Evolutionary conservation across 2,329 filamentous ascomycete genomes (phyloP).

Genomic region (Aureobasidium leucospermi): DNA sequence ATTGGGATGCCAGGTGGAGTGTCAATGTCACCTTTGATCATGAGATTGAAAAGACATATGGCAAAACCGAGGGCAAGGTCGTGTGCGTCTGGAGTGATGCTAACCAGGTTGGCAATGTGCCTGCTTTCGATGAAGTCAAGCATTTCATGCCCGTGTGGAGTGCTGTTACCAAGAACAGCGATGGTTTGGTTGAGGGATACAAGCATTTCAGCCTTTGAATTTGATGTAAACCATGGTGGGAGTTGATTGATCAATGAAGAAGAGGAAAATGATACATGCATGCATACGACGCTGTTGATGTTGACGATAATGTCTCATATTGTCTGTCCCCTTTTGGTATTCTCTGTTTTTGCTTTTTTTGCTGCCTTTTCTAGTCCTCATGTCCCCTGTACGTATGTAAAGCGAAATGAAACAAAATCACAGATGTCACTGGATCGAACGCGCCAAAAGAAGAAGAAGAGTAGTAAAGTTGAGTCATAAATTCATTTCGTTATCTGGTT

Average conservation of each 20-base stretch:
- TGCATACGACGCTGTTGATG: slow-evolving; percentile 1
- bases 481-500: slow-evolving; percentile 9
- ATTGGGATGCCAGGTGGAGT: slow-evolving; percentile 69
- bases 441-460: too few relatives aligned
- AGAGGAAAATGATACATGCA: neutral
- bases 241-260: neutral
- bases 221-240: neutral
- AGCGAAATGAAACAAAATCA: neutral
- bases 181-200: slow-evolving; percentile 75
- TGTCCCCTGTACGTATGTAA: neutral
- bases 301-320: slow-evolving; percentile 8
- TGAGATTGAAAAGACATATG: slow-evolving; percentile 21
- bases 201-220: slow-evolving; percentile 50
- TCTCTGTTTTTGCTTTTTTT: neutral
- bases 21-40: slow-evolving; percentile 35
- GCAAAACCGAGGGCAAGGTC: slow-evolving; percentile 54
- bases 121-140: slow-evolving; percentile 72
- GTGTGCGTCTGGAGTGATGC: slow-evolving; percentile 84
- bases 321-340: neutral
- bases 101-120: slow-evolving; percentile 64
- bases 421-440: neutral
- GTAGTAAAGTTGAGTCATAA: neutral
- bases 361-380: neutral
- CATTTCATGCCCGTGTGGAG: slow-evolving; percentile 76
- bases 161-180: slow-evolving; percentile 63